A percentile compares a stretch with the other conserved stretches of the same genome.
phyloP scores from a whole-genome alignment of 1,284 basidiomycete species.

The Inonotus obliquus region DNA sequence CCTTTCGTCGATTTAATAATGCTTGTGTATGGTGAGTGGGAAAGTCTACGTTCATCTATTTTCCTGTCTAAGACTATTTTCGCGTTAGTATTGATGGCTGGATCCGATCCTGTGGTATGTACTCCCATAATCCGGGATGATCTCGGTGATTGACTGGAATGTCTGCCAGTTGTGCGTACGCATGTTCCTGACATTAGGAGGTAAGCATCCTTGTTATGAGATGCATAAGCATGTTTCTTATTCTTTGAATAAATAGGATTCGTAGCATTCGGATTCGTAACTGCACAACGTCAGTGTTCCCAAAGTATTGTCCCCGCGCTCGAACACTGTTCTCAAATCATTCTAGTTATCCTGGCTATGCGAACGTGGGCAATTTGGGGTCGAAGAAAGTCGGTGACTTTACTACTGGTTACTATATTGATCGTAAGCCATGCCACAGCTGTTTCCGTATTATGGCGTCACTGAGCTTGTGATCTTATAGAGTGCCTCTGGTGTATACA shows the following conservation, averaged over 20 bases:
- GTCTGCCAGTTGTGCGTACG: constrained; percentile 5
- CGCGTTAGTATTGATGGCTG: not conserved
- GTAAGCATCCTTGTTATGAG: not conserved
- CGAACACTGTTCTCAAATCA: not conserved
- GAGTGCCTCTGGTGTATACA: not conserved
- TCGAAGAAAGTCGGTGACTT: not conserved
- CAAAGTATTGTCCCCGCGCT: not conserved
- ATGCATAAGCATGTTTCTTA: not conserved
- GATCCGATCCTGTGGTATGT: constrained; percentile 3
- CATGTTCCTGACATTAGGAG: constrained; percentile 6
- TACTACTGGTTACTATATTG: not conserved
- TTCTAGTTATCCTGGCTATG: constrained; percentile 15
- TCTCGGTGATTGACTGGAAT: not conserved
- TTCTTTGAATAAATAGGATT: not conserved
- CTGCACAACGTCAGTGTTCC: constrained; percentile 3
- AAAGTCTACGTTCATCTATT: not conserved
- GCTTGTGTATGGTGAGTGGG: constrained; percentile 7
- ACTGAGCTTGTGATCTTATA: not conserved
- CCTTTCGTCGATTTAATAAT: constrained; percentile 8
- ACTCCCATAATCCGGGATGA: not conserved
- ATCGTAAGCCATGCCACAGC: not conserved
- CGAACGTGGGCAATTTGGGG: constrained; percentile 18
- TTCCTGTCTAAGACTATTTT: not conserved
- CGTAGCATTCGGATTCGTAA: constrained; percentile 7
- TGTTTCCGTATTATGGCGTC: not conserved